Evolutionary conservation across 768 basidiomycete genomes (phyloP), one percentile per base, ranked within the genome.

Genomic region (Tylopilus felleus): DNA sequence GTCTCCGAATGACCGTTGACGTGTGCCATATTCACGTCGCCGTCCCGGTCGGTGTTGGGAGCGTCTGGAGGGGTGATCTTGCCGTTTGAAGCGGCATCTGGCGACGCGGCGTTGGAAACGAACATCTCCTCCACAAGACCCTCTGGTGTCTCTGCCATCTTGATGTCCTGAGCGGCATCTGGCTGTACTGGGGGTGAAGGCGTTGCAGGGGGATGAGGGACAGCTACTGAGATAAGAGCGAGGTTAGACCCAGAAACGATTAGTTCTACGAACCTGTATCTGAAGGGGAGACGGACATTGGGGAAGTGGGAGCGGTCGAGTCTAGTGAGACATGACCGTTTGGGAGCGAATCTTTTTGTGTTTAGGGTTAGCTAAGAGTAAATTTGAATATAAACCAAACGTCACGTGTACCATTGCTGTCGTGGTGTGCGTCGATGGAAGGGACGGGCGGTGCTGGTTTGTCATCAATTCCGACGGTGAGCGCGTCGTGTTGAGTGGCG

Each of bases 301-400:
- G 29, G 8, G 29, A 29, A 9, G 29, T 38, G 71, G 72, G 50
- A 47, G 69, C 70, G 56, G 73, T 71, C 33, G 69, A 54, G 52
- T 67, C 63, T 59, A 77, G 75, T 59, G 73, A 63, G 62, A 77
- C 84, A 77, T 86, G 81, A 65, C 83, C 83, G 74, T 87, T 85
- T 58, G 80, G 79, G n/a, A 38, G 46, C 27, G 33, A 52, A 62
- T 59, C 63, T 70, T 65, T 56, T 52, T 38, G 53, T 66, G 76
- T 74, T 65, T 66, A 58, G 63, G 65, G 71, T 68, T 73, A 77
- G 68, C 74, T 71, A 71, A 73, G 53, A 38, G 48, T 38, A 58
- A 62, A 61, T 56, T 59, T 56, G 64, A 62, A 60, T 56, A 61
- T 56, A 67, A 68, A 62, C 58, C 69, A 58, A 57, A 42, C 67